phyloP scores from a whole-genome alignment of 1,139 yeast genomes.

The Geotrichum australiense region DNA sequence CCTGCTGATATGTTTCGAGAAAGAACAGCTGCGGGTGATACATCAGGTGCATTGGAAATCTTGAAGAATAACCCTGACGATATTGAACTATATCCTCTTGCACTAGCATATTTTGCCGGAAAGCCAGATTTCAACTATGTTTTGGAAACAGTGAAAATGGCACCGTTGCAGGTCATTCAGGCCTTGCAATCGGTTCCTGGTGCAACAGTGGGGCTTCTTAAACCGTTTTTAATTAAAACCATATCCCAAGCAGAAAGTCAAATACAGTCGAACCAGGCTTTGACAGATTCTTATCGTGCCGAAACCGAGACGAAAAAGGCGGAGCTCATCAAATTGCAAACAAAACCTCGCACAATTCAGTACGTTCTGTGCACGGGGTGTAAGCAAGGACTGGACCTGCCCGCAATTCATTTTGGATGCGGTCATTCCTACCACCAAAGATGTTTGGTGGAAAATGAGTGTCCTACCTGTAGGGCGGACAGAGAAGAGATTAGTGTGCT shows the following conservation, averaged over 20 bases:
- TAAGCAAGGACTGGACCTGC: slow-evolving; percentile 61
- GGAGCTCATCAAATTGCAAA: slow-evolving; percentile 46
- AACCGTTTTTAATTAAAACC: slow-evolving; percentile 58
- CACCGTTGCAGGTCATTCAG: slow-evolving; percentile 72
- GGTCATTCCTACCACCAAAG: slow-evolving; percentile 81
- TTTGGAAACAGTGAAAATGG: slow-evolving; percentile 51
- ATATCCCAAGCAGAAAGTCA: slow-evolving; percentile 58
- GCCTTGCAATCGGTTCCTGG: slow-evolving; percentile 57
- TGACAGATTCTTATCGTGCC: slow-evolving; percentile 58
- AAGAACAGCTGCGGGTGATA: slow-evolving; percentile 51
- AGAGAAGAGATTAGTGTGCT: slow-evolving; percentile 58
- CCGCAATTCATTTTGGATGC: slow-evolving; percentile 80
- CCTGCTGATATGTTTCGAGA: slow-evolving; percentile 52
- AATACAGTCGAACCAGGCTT: slow-evolving; percentile 57
- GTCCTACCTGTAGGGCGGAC: slow-evolving; percentile 71
- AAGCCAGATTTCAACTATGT: slow-evolving; percentile 48
- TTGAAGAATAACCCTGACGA: slow-evolving; percentile 57
- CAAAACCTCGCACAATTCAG: slow-evolving; percentile 58
- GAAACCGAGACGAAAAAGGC: slow-evolving; percentile 55
- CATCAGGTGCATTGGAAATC: slow-evolving; percentile 49
- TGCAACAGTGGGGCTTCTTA: slow-evolving; percentile 67
- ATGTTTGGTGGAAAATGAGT: slow-evolving; percentile 50
- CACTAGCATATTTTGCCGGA: slow-evolving; percentile 59
- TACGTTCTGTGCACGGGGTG: slow-evolving; percentile 70
- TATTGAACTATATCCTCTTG: slow-evolving; percentile 59